Percentiles rank a stretch among this genome's conserved stretches.
These are phyloP conservation scores for Neofusicoccum parvum DNA, from an alignment of 2,329 filamentous ascomycete species.

Conservation along the genomic window DNA sequence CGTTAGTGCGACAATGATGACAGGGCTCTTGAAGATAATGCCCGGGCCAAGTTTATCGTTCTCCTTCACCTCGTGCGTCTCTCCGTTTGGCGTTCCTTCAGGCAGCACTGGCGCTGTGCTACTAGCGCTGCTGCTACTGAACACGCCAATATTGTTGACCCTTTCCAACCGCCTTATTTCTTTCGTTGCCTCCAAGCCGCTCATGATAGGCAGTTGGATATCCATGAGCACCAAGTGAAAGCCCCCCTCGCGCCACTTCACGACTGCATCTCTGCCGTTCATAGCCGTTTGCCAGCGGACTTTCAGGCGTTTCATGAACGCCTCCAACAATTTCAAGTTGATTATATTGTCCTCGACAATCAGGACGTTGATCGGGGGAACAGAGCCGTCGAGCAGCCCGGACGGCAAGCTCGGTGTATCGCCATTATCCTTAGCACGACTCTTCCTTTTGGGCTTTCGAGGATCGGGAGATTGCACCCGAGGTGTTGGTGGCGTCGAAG, in stretches of 20 bases:
- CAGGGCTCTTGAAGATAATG: slow-evolving; percentile 85
- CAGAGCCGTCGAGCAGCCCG: slow-evolving; percentile 71
- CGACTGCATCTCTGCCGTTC: slow-evolving; percentile 90
- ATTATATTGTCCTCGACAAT: slow-evolving; percentile 99
- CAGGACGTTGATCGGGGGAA: slow-evolving; percentile 94
- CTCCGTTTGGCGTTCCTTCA: slow-evolving; percentile 27
- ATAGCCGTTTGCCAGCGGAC: slow-evolving; percentile 97
- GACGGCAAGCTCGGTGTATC: slow-evolving; percentile 52
- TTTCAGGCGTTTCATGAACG: slow-evolving; percentile 93
- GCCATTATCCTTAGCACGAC: slow-evolving; percentile 42
- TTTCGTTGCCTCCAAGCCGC: slow-evolving; percentile 88
- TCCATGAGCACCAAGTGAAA: slow-evolving; percentile 99
- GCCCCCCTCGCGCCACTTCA: slow-evolving; percentile 88
- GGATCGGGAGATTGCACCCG: slow-evolving; percentile 54
- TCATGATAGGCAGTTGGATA: slow-evolving; percentile 97
- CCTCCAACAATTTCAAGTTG: slow-evolving; percentile 89
- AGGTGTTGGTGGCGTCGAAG: slow-evolving; percentile 51
- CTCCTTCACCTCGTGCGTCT: slow-evolving; percentile 46
- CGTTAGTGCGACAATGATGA: slow-evolving; percentile 96
- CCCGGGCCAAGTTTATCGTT: slow-evolving; percentile 70
- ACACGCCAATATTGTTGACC: slow-evolving; percentile 90
- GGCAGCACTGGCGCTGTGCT: slow-evolving; percentile 11
- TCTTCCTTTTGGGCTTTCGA: slow-evolving; percentile 50
- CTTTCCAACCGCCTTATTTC: slow-evolving; percentile 90
- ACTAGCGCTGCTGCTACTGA: slow-evolving; percentile 52